phyloP scores from a whole-genome alignment of 2,329 filamentous ascomycete species.

The Shiraia bambusicola region DNA sequence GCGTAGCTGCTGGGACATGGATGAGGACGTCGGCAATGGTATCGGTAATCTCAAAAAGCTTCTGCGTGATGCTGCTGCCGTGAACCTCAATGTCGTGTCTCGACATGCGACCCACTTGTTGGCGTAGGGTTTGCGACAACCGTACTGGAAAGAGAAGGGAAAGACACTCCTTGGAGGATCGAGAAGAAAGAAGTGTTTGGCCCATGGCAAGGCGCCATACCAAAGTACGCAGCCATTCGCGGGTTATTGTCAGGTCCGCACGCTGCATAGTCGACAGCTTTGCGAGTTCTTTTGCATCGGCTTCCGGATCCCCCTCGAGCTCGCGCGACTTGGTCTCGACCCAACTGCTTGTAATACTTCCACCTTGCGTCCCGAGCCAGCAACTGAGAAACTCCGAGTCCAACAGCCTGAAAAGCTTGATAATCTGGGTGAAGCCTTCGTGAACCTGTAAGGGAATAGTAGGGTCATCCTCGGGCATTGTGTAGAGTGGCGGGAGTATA shows the following conservation, averaged over 20 bases:
- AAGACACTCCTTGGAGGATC: constrained; percentile 40
- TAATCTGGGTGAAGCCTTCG: constrained; percentile 49
- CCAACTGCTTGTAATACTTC: constrained; percentile 44
- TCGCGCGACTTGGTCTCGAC: constrained; percentile 51
- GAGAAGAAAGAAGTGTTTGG: constrained; percentile 48
- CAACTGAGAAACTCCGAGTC: constrained; percentile 49
- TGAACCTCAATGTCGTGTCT: constrained; percentile 56
- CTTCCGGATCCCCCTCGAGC: constrained; percentile 43
- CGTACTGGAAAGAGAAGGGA: constrained; percentile 50
- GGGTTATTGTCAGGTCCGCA: constrained; percentile 53
- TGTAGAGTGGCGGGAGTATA: constrained; percentile 44
- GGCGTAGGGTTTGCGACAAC: constrained; percentile 48
- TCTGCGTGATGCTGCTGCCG: constrained; percentile 59
- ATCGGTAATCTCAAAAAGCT: constrained; percentile 62
- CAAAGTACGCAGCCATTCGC: constrained; percentile 53
- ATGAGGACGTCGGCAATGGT: constrained; percentile 61
- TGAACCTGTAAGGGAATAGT: constrained; percentile 44
- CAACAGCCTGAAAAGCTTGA: constrained; percentile 49
- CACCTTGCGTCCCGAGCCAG: constrained; percentile 46
- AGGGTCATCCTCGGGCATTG: constrained; percentile 45
- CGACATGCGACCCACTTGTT: constrained; percentile 47
- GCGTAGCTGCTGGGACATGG: constrained; percentile 51
- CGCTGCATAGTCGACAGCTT: constrained; percentile 48
- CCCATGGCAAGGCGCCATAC: constrained; percentile 55
- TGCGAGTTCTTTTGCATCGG: constrained; percentile 43